Conservation (phyloP, 257 asterid species). For the Capsicum baccatum region DNA sequence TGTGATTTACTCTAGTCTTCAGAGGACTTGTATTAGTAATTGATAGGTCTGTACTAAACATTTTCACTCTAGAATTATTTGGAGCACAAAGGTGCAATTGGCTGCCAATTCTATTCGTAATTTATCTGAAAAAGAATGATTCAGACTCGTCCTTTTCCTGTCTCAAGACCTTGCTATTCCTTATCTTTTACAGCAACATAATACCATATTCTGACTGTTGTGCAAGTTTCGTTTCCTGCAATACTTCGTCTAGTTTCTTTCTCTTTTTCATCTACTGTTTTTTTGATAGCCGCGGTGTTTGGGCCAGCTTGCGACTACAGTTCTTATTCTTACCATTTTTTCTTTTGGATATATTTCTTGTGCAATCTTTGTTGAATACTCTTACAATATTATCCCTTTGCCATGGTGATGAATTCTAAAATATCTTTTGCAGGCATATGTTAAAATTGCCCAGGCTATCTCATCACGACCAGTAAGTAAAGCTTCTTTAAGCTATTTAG, state of each 20-base stretch:
- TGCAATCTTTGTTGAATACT: not conserved
- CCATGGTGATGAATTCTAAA: slow-evolving; percentile 29
- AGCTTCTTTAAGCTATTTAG: not conserved
- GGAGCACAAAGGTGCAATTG: slow-evolving; percentile 3
- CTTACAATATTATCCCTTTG: slow-evolving; percentile 20
- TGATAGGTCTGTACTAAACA: not conserved
- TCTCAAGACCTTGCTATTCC: not conserved
- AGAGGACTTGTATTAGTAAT: not conserved
- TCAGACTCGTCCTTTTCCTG: not conserved
- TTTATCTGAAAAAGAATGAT: not conserved
- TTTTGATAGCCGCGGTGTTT: not conserved
- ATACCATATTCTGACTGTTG: not conserved
- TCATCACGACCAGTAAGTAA: slow-evolving; percentile 92
- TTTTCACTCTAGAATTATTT: not conserved
- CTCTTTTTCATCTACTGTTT: not conserved
- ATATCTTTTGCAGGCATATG: slow-evolving; percentile 71
- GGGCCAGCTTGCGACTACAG: not conserved
- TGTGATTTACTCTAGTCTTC: not conserved
- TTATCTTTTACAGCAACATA: not conserved
- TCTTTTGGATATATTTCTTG: not conserved
- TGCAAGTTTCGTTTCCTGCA: not conserved
- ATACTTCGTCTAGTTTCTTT: not conserved
- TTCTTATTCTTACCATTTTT: not conserved
- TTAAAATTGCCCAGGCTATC: slow-evolving; percentile 96
- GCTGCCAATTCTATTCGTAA: not conserved